Conservation (phyloP, 768 basidiomycete species). For the Tulasnella sp. region DNA sequence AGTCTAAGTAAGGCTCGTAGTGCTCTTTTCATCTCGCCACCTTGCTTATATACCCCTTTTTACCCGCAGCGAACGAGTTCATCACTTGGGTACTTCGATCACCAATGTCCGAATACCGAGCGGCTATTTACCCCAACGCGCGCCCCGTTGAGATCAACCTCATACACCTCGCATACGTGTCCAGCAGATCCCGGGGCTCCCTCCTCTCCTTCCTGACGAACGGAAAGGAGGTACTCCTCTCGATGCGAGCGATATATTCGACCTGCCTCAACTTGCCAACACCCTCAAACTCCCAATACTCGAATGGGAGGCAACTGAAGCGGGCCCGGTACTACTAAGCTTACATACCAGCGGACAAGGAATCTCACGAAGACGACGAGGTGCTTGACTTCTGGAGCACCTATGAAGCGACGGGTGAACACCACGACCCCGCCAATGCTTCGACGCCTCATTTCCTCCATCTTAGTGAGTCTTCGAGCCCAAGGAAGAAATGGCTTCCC, state of each 20-base stretch:
- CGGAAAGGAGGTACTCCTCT: background rate
- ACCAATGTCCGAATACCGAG: too few species aligned
- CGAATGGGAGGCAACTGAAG: slow-evolving; percentile 24
- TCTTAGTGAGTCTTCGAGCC: background rate
- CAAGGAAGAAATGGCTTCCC: background rate
- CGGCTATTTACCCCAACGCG: background rate
- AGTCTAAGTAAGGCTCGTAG: background rate
- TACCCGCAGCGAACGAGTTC: background rate
- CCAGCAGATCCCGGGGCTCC: background rate
- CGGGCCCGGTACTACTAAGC: background rate
- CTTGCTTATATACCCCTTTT: background rate
- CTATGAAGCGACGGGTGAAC: background rate
- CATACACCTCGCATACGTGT: slow-evolving; percentile 3
- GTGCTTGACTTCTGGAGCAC: background rate
- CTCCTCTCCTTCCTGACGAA: slow-evolving; percentile 33
- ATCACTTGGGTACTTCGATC: background rate
- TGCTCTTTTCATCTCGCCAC: background rate
- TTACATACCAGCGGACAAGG: background rate
- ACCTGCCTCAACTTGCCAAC: background rate
- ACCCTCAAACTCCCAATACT: slow-evolving; percentile 1
- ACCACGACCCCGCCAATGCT: background rate
- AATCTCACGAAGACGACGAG: background rate
- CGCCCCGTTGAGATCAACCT: background rate
- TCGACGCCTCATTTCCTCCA: background rate
- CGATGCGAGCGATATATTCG: slow-evolving; percentile 16